phyloP scores from a whole-genome alignment of 768 basidiomycete genomes.

The Hygrocybe punicea region DNA sequence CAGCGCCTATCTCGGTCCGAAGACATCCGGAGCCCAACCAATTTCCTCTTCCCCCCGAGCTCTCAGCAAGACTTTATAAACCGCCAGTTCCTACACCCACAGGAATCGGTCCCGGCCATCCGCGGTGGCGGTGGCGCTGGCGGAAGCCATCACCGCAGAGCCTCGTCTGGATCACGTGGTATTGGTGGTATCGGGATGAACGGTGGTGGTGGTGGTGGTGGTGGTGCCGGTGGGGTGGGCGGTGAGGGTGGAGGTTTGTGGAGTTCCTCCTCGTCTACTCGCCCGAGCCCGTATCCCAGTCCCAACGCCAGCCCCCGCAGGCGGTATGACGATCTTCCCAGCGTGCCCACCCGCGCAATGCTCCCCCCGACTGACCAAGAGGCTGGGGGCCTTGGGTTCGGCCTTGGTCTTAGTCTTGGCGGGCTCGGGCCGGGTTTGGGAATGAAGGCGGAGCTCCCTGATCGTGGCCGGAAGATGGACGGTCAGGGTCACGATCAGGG shows the following conservation, averaged over 20 bases:
- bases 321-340: constrained; percentile 50
- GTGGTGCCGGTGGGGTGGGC: constrained; percentile 13
- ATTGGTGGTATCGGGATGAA: constrained; percentile 19
- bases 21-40: constrained; percentile 37
- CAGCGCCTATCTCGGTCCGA: constrained; percentile 40
- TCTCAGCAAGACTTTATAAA: constrained; percentile 15
- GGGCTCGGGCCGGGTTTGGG: neutral
- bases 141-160: constrained; percentile 41
- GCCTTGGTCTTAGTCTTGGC: neutral
- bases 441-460: neutral
- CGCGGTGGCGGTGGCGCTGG: constrained; percentile 12
- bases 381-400: constrained; percentile 8
- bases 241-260: constrained; percentile 24
- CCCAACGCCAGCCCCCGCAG: constrained; percentile 63
- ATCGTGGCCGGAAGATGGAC: neutral
- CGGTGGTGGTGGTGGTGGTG: constrained; percentile 23
- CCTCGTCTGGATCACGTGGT: constrained; percentile 41
- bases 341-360: constrained; percentile 13
- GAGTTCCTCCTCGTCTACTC: constrained; percentile 36
- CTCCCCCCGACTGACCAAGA: neutral
- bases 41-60: constrained; percentile 17
- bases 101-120: constrained; percentile 5
- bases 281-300: constrained; percentile 63
- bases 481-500: neutral
- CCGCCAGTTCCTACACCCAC: constrained; percentile 22